These are phyloP conservation scores for Xanthoparmelia taractica DNA, from an alignment of 495 filamentous ascomycete species.

Conservation along the genomic window DNA sequence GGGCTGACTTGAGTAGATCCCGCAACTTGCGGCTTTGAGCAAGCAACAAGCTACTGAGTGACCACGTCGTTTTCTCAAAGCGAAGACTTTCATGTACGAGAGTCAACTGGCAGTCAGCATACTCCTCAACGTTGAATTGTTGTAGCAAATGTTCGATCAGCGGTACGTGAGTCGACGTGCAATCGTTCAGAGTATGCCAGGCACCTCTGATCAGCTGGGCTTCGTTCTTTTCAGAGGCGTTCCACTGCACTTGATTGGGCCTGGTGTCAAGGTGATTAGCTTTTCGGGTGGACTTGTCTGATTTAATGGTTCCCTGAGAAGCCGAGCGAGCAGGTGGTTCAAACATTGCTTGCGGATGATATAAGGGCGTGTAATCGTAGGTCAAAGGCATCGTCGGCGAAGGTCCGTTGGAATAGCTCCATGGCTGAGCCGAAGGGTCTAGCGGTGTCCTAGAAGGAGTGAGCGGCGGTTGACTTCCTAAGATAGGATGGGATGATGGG, in stretches of 20 bases:
- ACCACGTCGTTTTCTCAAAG: conserved; percentile 7
- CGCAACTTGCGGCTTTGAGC: conserved; percentile 43
- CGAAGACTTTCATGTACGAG: conserved; percentile 14
- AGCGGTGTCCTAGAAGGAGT: conserved; percentile 18
- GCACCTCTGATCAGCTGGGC: neutral
- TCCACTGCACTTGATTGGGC: neutral
- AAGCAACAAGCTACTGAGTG: conserved; percentile 43
- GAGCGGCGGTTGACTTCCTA: conserved; percentile 15
- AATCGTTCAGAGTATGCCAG: neutral
- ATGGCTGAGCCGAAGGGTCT: conserved; percentile 6
- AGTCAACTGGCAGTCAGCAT: conserved; percentile 23
- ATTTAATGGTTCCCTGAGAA: neutral
- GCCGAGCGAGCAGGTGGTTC: neutral
- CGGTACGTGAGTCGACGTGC: neutral
- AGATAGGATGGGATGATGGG: neutral
- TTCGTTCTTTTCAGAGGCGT: neutral
- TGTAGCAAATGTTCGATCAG: conserved; percentile 16
- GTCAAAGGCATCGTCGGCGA: neutral
- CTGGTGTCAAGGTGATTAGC: neutral
- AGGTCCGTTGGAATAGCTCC: conserved; percentile 7
- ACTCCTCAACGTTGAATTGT: conserved; percentile 22
- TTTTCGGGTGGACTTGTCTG: neutral
- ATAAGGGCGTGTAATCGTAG: neutral
- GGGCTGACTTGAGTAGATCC: conserved; percentile 27
- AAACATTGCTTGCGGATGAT: neutral